Conservation (phyloP, 2,329 filamentous ascomycete species). For the Endothia cerciana region DNA sequence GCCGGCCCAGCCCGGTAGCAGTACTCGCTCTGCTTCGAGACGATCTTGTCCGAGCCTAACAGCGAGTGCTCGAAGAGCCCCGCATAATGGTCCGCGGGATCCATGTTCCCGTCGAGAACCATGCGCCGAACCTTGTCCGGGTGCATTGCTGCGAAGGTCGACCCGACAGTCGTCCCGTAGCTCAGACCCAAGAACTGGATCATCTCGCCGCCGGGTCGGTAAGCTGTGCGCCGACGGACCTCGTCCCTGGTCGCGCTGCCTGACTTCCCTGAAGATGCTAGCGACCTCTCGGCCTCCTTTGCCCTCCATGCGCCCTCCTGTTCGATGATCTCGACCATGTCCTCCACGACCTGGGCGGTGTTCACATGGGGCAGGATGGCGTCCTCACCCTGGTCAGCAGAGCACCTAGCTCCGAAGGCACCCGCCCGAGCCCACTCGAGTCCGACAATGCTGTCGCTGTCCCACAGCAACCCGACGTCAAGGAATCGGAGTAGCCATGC, state of each 20-base stretch:
- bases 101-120: conserved; percentile 43
- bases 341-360: conserved; percentile 50
- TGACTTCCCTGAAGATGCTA: background rate
- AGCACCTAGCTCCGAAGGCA: conserved; percentile 34
- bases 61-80: conserved; percentile 35
- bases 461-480: conserved; percentile 17
- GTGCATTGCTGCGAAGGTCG: conserved; percentile 45
- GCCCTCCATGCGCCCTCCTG: conserved; percentile 43
- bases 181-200: conserved; percentile 48
- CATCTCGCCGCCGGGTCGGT: conserved; percentile 34
- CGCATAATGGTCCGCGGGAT: conserved; percentile 41
- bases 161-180: conserved; percentile 47
- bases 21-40: conserved; percentile 41
- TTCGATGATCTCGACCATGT: conserved; percentile 54
- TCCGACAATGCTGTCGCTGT: conserved; percentile 30
- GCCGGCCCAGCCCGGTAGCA: conserved; percentile 32
- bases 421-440: conserved; percentile 33
- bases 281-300: conserved; percentile 30
- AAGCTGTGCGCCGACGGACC: conserved; percentile 25
- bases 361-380: conserved; percentile 42
- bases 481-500: conserved; percentile 17
- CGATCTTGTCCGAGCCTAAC: conserved; percentile 36
- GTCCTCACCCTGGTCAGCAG: conserved; percentile 28
- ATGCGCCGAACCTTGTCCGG: conserved; percentile 40
- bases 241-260: background rate